phyloP scores from a whole-genome alignment of 352 stramenopile genomes.

The Elongisporangium anandrum region DNA sequence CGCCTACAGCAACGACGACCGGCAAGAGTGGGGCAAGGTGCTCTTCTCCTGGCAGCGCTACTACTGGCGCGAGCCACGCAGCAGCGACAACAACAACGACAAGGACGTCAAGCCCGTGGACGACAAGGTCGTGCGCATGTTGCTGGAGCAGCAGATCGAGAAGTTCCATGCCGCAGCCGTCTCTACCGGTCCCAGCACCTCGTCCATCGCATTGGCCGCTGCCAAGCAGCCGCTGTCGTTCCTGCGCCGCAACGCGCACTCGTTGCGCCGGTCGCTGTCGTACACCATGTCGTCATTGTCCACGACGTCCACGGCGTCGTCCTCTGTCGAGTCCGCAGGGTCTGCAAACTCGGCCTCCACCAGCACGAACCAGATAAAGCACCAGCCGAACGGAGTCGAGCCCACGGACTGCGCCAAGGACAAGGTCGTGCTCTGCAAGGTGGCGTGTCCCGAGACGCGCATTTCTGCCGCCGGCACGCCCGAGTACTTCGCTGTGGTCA shows the following conservation, averaged over 20 bases:
- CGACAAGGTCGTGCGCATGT: conserved; percentile 19
- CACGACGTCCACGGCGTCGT: conserved; percentile 29
- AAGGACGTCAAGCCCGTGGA: neutral
- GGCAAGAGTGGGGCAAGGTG: conserved; percentile 77
- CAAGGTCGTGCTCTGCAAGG: conserved; percentile 56
- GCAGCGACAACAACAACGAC: conserved; percentile 10
- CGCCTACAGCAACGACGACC: conserved; percentile 53
- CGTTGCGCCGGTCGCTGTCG: conserved; percentile 58
- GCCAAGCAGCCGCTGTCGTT: conserved; percentile 73
- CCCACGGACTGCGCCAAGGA: conserved; percentile 54
- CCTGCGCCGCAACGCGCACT: conserved; percentile 59
- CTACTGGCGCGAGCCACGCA: conserved; percentile 72
- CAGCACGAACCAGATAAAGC: conserved; percentile 27
- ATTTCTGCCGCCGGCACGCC: conserved; percentile 15
- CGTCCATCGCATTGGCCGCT: conserved; percentile 38
- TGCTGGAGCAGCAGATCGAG: conserved; percentile 47
- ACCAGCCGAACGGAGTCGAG: conserved; percentile 22
- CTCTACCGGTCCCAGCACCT: conserved; percentile 10
- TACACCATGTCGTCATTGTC: conserved; percentile 47
- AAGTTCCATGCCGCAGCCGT: conserved; percentile 23
- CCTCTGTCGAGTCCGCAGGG: conserved; percentile 6
- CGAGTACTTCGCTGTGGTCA: conserved; percentile 10
- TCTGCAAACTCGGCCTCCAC: conserved; percentile 16
- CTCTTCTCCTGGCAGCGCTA: conserved; percentile 88
- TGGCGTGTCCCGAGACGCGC: conserved; percentile 22